A percentile compares a stretch with the other conserved stretches of the same genome.
Evolutionary conservation across 768 basidiomycete species (phyloP).

Genomic region (Calvatia gigantea): DNA sequence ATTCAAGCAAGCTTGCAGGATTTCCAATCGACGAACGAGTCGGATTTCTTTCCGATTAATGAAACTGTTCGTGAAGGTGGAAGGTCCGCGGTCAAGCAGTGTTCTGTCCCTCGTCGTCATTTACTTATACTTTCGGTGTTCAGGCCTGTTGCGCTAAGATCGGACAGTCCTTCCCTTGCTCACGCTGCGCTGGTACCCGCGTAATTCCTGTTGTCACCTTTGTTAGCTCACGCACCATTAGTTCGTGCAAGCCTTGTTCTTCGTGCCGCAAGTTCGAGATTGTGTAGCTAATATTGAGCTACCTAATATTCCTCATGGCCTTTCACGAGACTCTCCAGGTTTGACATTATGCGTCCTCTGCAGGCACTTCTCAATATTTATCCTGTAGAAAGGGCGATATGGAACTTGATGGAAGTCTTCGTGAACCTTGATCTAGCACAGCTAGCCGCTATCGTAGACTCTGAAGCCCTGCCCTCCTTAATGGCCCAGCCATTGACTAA

Average conservation of each 20-base stretch:
- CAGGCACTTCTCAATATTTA: neutral
- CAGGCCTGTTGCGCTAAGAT: slow-evolving; percentile 73
- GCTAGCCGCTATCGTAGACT: slow-evolving; percentile 53
- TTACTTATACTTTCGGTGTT: neutral
- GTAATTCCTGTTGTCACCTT: neutral
- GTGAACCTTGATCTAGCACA: slow-evolving; percentile 67
- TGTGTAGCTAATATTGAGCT: slow-evolving; percentile 29
- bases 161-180: slow-evolving; percentile 43
- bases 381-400: slow-evolving; percentile 42
- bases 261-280: slow-evolving; percentile 67
- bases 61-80: slow-evolving; percentile 52
- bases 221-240: slow-evolving; percentile 13
- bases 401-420: slow-evolving; percentile 62
- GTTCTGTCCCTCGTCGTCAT: neutral
- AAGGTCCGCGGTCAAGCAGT: slow-evolving; percentile 38
- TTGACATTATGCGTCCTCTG: neutral
- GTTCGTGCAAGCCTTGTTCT: slow-evolving; percentile 59
- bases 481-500: slow-evolving; percentile 34
- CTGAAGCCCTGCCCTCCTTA: slow-evolving; percentile 45
- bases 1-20: slow-evolving; percentile 69
- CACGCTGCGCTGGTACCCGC: slow-evolving; percentile 57
- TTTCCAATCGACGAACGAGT: slow-evolving; percentile 41
- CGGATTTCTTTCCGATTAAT: slow-evolving; percentile 49
- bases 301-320: slow-evolving; percentile 22
- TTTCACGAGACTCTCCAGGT: slow-evolving; percentile 27